Base-by-base conservation (phyloP, 805 yeast species). In the Teunomyces stri region DNA sequence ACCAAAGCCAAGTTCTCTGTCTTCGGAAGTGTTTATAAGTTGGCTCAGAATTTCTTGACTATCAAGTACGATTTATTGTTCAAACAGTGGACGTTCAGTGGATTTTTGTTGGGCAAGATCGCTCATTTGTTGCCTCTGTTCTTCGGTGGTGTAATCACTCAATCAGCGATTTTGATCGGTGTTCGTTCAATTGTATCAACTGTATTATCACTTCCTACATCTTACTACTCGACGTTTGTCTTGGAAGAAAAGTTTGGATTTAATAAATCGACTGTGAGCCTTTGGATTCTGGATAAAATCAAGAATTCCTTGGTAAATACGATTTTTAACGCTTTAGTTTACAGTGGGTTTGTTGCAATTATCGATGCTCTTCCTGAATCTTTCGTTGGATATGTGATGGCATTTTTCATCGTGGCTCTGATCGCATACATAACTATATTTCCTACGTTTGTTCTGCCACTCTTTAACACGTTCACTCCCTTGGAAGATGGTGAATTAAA, bases 181-280 rank as follows among this genome's bases (percentile, higher is more conserved):
- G 69, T 80, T 36, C 72, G 75, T 21, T 70, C 80, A 56, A 69
- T 81, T 28, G 49, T 83, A 37, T 72, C 84, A 6, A 71, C 84
- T 2, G 44, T 89, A 2, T 48, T 82, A 25, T 73, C 80, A 2
- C 63, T 87, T 46, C 99, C 99, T 3, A 61, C 83, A 16, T 74
- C 83, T 6, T 83, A 86, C 64, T 91, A 90, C 68, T 72, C 79
- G 48, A 85, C 86, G 57, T 94, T 94, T 70, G 91, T 90, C 12
- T 75, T 94, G 56, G 99, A 94, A 69, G 96, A 92, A 64, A 81
- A 81, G 67, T 92, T 77, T 59, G 99, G 99, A 0, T 94, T 94
- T 72, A 94, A 94, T 72, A 94, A 94, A 68, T 76, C 81, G 55
- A 92, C 97, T 2, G 51, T 76, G n/a, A 69, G 73, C 42, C 71